Percentiles rank a stretch among this genome's conserved stretches.
Conservation (phyloP, 1,139 yeast species). For the Saccharomyces pastorianus region DNA sequence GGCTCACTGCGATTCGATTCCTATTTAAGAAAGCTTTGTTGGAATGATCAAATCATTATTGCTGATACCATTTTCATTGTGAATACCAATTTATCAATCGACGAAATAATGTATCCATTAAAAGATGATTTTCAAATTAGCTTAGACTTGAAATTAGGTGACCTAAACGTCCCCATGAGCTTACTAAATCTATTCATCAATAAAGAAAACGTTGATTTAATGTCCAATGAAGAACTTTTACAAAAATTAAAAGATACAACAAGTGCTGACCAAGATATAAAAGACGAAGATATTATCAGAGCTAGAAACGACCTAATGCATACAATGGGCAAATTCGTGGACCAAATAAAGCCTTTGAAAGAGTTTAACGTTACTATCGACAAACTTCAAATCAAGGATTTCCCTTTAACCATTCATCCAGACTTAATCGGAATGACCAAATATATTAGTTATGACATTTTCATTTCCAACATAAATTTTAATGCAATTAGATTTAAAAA, state of each 20-base stretch:
- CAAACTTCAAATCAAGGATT: slow-evolving; percentile 15
- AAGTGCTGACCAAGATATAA: not conserved
- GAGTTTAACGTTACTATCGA: slow-evolving; percentile 22
- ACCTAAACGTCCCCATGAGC: slow-evolving; percentile 9
- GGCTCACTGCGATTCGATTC: slow-evolving; percentile 2
- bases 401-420: slow-evolving; percentile 18
- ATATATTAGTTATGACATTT: slow-evolving; percentile 17
- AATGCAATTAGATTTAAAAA: slow-evolving; percentile 25
- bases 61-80: slow-evolving; percentile 12
- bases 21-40: slow-evolving; percentile 8
- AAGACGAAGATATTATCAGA: slow-evolving; percentile 3
- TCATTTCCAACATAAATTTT: slow-evolving; percentile 24
- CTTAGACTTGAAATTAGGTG: slow-evolving; percentile 11
- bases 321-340: slow-evolving; percentile 9
- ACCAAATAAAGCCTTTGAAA: slow-evolving; percentile 8
- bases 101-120: not conserved
- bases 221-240: not conserved
- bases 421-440: slow-evolving; percentile 16
- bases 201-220: not conserved
- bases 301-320: slow-evolving; percentile 7
- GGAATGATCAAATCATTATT: slow-evolving; percentile 10
- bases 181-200: not conserved
- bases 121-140: slow-evolving; percentile 1
- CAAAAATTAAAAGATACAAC: not conserved
- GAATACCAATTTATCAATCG: not conserved